Base-by-base conservation (phyloP, 2,329 filamentous ascomycete species). In the Hypomyces perniciosus region DNA sequence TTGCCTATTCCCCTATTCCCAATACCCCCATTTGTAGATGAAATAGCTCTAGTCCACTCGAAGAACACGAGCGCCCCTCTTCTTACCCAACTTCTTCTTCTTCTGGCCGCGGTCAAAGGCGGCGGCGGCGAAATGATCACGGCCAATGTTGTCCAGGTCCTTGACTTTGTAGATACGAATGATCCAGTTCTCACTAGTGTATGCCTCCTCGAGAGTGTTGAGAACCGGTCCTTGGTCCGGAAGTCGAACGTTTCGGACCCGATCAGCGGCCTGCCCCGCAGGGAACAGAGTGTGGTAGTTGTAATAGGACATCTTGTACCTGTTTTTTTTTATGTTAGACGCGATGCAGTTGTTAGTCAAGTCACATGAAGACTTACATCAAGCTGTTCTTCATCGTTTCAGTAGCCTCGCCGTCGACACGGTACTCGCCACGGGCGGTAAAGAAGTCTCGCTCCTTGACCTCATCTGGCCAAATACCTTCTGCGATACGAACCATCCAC, bases 281-380 rank as follows among this genome's bases (percentile, higher is more conserved):
- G 91, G 92, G 81, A 97, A 99, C 56, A 99, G 83, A 43, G 80
- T 75, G 71, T 92, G 82, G 78, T 88, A 99, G 79, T 97, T 97
- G 82, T 99, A 88, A 80, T 99, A 99, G 26, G 90, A 96, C 91
- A 99, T 96, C 81, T 99, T 99, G 83, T 99, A 99, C 90, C 91
- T 96, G 58, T 57, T 30, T 30, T 35, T 8, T 28, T n/a, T n/a
- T n/a, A n/a, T 45, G 62, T 70, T 54, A 69, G 65, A 40, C 20
- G 20, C 20, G 20, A 20, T 20, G 3, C 20, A 20, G 20, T 20
- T 20, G 20, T 20, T 20, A 20, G 20, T 20, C 20, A 20, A 20
- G 20, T 20, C 20, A 20, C 20, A 20, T 20, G 20, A 3, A 20
- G 20, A 75, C 88, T 80, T 80, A 95, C 92, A 97, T 96, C 79